Percentiles rank a stretch among this genome's conserved stretches.
phyloP scores from a whole-genome alignment of 208 protist species.

The Phytomonas serpens region DNA sequence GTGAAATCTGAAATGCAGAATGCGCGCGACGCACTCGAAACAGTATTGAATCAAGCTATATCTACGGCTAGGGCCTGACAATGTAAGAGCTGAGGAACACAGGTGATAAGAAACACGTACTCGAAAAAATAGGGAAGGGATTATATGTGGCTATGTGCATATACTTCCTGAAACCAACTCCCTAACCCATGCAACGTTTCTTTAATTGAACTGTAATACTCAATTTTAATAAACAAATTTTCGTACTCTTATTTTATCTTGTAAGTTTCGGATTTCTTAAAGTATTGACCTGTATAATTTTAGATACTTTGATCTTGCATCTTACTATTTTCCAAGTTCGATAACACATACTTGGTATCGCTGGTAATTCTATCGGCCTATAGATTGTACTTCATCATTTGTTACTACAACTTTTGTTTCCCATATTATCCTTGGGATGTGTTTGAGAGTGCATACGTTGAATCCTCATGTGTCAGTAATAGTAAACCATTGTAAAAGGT shows the following conservation, averaged over 20 bases:
- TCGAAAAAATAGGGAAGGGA: neutral
- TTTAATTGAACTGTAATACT: neutral
- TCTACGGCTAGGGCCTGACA: slow-evolving; percentile 12
- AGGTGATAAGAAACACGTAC: neutral
- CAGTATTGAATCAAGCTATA: slow-evolving; percentile 25
- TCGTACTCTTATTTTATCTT: neutral
- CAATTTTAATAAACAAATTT: neutral
- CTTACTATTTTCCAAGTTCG: neutral
- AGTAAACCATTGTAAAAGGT: neutral
- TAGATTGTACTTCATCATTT: neutral
- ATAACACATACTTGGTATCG: neutral
- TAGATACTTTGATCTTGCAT: neutral
- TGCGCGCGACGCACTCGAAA: slow-evolving; percentile 28
- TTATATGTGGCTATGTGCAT: slow-evolving; percentile 9
- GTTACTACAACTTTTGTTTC: neutral
- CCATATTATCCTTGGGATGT: neutral
- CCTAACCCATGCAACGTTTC: neutral
- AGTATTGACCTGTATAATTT: neutral
- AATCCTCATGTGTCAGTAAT: neutral
- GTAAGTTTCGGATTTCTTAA: neutral
- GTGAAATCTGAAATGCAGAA: slow-evolving; percentile 41
- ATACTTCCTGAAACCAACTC: neutral
- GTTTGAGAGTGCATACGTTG: neutral
- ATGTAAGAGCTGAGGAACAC: neutral
- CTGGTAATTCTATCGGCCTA: neutral